Conservation (phyloP, 1,284 basidiomycete genomes). For the Phellopilus nigrolimitatus region DNA sequence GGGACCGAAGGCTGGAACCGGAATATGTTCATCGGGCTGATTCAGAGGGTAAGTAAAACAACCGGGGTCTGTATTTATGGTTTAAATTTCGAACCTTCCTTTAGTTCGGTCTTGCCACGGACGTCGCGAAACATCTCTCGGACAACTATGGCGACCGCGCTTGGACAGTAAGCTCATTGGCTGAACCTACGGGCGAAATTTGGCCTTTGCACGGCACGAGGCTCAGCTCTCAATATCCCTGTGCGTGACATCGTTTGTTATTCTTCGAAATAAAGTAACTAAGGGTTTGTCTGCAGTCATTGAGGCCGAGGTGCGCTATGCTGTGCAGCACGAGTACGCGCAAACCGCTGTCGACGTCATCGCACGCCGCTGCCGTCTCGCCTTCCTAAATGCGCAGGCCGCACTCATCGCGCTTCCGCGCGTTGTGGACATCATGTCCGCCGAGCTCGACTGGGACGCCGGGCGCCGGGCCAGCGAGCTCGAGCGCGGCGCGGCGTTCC, state of each 20-base stretch:
- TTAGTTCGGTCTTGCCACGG: slow-evolving; percentile 84
- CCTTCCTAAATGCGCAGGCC: slow-evolving; percentile 90
- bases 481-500: slow-evolving; percentile 55
- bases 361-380: slow-evolving; percentile 85
- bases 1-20: slow-evolving; percentile 95
- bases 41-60: slow-evolving; percentile 65
- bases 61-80: background rate
- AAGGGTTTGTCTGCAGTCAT: slow-evolving; percentile 50
- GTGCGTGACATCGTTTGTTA: slow-evolving; percentile 35
- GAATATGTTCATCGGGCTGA: slow-evolving; percentile 96
- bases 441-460: slow-evolving; percentile 77
- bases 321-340: slow-evolving; percentile 88
- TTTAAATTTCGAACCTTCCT: slow-evolving; percentile 7
- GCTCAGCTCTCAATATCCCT: slow-evolving; percentile 77
- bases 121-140: slow-evolving; percentile 92
- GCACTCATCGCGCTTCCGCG: slow-evolving; percentile 82
- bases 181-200: slow-evolving; percentile 68
- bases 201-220: slow-evolving; percentile 87
- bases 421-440: slow-evolving; percentile 89
- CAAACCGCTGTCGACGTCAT: slow-evolving; percentile 89
- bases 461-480: slow-evolving; percentile 58
- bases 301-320: slow-evolving; percentile 92
- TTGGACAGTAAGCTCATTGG: slow-evolving; percentile 87
- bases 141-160: slow-evolving; percentile 94
- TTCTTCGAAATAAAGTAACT: background rate